Conservation (phyloP, 108 stramenopile species). For the Seminavis robusta region DNA sequence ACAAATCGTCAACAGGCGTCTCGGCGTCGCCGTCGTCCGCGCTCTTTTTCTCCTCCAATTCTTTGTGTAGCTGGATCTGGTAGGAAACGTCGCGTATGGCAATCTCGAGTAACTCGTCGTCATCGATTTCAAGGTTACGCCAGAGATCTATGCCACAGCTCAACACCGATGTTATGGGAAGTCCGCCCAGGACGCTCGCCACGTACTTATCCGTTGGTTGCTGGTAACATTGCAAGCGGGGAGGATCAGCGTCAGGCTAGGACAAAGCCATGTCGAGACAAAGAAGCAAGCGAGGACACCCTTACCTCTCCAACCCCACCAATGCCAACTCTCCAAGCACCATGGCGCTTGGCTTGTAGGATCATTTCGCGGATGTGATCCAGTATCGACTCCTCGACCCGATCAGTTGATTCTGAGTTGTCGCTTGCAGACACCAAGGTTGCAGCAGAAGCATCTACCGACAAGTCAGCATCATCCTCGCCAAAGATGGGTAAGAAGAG, state of each 20-base stretch:
- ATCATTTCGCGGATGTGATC: slow-evolving; percentile 70
- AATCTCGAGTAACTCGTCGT: slow-evolving; percentile 79
- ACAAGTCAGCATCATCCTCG: slow-evolving; percentile 19
- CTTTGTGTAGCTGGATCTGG: slow-evolving; percentile 63
- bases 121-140: slow-evolving; percentile 75
- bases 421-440: background rate
- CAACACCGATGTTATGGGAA: slow-evolving; percentile 67
- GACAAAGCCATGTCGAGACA: background rate
- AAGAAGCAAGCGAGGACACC: background rate
- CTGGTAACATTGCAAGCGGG: slow-evolving; percentile 1
- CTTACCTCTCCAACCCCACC: slow-evolving; percentile 49
- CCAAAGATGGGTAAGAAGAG: slow-evolving; percentile 58
- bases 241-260: background rate
- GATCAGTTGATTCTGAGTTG: background rate
- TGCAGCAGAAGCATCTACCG: slow-evolving; percentile 4
- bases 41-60: slow-evolving; percentile 28
- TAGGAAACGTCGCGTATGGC: slow-evolving; percentile 75
- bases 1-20: too few species aligned
- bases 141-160: slow-evolving; percentile 81
- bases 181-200: slow-evolving; percentile 46
- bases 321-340: slow-evolving; percentile 68
- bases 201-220: slow-evolving; percentile 45
- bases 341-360: slow-evolving; percentile 61
- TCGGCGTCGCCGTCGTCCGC: slow-evolving; percentile 1
- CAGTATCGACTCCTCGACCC: slow-evolving; percentile 58